These are phyloP conservation scores for Prorocentrum cordatum DNA, from an alignment of 169 alveolate species.

Conservation along the genomic window DNA sequence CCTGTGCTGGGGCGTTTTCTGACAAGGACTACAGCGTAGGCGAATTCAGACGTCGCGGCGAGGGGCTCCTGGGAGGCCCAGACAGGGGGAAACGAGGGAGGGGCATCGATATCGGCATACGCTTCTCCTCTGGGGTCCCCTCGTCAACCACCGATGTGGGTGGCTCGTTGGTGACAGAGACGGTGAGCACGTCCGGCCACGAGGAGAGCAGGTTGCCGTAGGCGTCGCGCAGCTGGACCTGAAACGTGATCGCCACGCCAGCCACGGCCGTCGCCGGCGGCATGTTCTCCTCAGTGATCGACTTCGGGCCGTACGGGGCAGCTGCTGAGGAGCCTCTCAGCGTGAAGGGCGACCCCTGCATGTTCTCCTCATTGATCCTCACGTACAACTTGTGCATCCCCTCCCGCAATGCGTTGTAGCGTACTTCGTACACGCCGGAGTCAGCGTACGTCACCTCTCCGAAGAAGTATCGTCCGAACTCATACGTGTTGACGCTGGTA, in stretches of 20 bases:
- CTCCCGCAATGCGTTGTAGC: conserved; percentile 21
- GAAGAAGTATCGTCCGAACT: background rate
- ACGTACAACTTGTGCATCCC: conserved; percentile 25
- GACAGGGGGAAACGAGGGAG: background rate
- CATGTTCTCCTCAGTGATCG: conserved; percentile 2
- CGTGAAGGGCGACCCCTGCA: conserved; percentile 26
- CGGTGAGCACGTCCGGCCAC: background rate
- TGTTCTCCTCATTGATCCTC: conserved; percentile 39
- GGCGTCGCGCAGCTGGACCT: conserved; percentile 33
- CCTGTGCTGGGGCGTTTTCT: too few relatives aligned
- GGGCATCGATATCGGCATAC: background rate
- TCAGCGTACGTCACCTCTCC: background rate
- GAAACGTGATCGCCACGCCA: conserved; percentile 19
- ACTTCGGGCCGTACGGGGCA: conserved; percentile 37
- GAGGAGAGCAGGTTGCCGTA: conserved; percentile 9
- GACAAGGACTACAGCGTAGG: background rate
- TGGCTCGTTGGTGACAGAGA: background rate
- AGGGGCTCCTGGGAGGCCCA: background rate
- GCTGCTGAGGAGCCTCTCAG: conserved; percentile 4
- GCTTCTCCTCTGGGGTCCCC: background rate
- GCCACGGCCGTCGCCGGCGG: conserved; percentile 47
- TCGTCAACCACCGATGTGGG: background rate
- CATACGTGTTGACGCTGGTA: conserved; percentile 3
- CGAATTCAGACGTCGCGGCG: background rate
- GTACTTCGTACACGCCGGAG: background rate